Evolutionary conservation across 371 early-diverging fungal species (phyloP).

Genomic region (Phascolomyces articulosus): DNA sequence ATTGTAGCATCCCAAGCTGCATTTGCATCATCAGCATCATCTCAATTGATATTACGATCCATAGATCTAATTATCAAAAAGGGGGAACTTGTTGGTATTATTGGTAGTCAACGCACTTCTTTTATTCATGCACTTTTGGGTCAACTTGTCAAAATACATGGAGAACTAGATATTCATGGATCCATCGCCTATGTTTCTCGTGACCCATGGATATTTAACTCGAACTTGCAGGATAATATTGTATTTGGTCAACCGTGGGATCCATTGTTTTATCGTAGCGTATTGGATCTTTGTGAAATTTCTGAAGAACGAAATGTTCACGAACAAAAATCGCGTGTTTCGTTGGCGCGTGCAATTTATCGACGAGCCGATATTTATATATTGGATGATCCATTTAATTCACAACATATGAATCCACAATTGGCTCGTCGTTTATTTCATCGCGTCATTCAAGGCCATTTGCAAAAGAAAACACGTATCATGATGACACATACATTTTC

Average conservation of each 20-base stretch:
- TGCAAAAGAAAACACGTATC: constrained; percentile 79
- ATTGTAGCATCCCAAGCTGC: constrained; percentile 35
- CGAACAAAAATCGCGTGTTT: constrained; percentile 78
- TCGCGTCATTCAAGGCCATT: constrained; percentile 81
- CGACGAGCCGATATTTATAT: constrained; percentile 81
- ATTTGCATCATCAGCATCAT: constrained; percentile 34
- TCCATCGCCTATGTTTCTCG: constrained; percentile 90
- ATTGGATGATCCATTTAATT: constrained; percentile 75
- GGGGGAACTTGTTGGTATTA: constrained; percentile 73
- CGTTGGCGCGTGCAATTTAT: constrained; percentile 83
- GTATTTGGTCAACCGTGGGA: constrained; percentile 89
- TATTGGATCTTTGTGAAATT: constrained; percentile 56
- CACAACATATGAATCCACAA: constrained; percentile 88
- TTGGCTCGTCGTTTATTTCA: constrained; percentile 87
- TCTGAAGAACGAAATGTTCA: constrained; percentile 80
- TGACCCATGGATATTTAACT: constrained; percentile 94
- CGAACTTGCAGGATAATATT: constrained; percentile 89
- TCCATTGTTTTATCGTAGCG: constrained; percentile 72
- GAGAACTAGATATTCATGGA: constrained; percentile 74
- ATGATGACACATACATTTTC: constrained; percentile 93
- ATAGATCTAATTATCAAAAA: constrained; percentile 66
- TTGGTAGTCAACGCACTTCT: constrained; percentile 88
- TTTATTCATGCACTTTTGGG: constrained; percentile 83
- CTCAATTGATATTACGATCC: constrained; percentile 39
- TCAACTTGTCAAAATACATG: constrained; percentile 76